Evolutionary conservation across 2,329 filamentous ascomycete species (phyloP), one percentile per base, ranked within the genome.

Genomic region (Tolypocladium tundrense): DNA sequence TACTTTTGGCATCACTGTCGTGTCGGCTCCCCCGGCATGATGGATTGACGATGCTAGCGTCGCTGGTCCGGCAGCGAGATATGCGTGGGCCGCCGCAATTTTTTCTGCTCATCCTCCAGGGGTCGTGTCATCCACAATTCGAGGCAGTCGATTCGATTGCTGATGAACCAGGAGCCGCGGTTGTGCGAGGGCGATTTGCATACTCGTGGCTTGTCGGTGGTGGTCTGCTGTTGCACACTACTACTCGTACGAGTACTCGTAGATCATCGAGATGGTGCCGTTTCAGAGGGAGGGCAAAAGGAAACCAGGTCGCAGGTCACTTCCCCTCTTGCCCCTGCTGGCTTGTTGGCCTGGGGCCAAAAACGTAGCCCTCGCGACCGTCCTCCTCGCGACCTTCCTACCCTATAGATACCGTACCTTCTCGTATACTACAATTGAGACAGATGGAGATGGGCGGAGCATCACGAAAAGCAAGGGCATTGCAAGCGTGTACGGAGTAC

Each of bases 21-120:
- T 6, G n/a, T 11, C 53, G 53, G 53, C 35, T 41, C 24, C 64
- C 62, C 62, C 65, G 65, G 65, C 66, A 66, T 66, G 63, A 42
- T 53, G 55, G 55, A 53, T 57, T 41, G 48, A 54, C 50, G 58
- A 60, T 60, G 55, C 60, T 65, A 64, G 64, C 58, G 58, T 40
- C 53, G 57, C 61, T 64, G 62, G 60, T 65, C 62, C 63, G 53
- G 55, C 37, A 53, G 42, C 40, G 24, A 27, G 24, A 27, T 31
- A 35, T 35, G 16, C 16, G 24, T 14, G 7, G 19, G 14, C 45
- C 48, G 31, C 31, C 11, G n/a, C 31, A 19, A 52, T 13, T 52
- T 52, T 21, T n/a, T 51, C 16, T 10, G 19, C 14, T 16, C 31
- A 16, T 41, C 39, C 13, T 21, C 52, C 37, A 54, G 35, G n/a